A percentile compares a stretch with the other conserved stretches of the same genome.
phyloP scores from a whole-genome alignment of 805 yeast species.

The Clavispora vitiphila region DNA sequence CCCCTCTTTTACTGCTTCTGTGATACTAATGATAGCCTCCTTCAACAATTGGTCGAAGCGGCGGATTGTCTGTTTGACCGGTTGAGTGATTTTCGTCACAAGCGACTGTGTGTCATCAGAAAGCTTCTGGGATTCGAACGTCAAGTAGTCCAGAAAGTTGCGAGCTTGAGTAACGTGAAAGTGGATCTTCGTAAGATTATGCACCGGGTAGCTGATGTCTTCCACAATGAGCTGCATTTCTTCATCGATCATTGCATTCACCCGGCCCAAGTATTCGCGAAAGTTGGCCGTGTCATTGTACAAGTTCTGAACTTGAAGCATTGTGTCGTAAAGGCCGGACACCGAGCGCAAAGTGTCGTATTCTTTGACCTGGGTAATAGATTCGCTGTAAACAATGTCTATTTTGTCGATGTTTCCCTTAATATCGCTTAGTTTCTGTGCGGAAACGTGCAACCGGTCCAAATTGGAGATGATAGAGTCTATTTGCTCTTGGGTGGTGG shows the following conservation, averaged over 20 bases:
- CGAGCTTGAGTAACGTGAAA: slow-evolving; percentile 63
- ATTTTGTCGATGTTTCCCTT: slow-evolving; percentile 36
- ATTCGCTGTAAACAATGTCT: slow-evolving; percentile 52
- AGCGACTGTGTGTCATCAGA: slow-evolving; percentile 66
- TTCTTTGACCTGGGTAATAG: slow-evolving; percentile 54
- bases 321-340: slow-evolving; percentile 64
- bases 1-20: slow-evolving; percentile 68
- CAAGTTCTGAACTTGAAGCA: slow-evolving; percentile 63
- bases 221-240: slow-evolving; percentile 30
- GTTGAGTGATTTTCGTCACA: slow-evolving; percentile 50
- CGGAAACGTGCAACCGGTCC: slow-evolving; percentile 43
- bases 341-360: slow-evolving; percentile 67
- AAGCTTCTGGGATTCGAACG: slow-evolving; percentile 42
- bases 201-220: slow-evolving; percentile 39
- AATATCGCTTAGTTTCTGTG: slow-evolving; percentile 30
- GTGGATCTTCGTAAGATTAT: slow-evolving; percentile 62
- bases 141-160: slow-evolving; percentile 74
- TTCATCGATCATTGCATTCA: slow-evolving; percentile 50
- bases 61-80: slow-evolving; percentile 40
- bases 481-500: slow-evolving; percentile 63
- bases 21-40: slow-evolving; percentile 61
- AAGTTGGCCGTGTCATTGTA: slow-evolving; percentile 58
- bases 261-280: slow-evolving; percentile 42
- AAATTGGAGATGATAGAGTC: slow-evolving; percentile 52
- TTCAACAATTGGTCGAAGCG: slow-evolving; percentile 62